These are phyloP conservation scores for Alloascoidea hylecoeti DNA, from an alignment of 805 yeast species.

Conservation along the genomic window DNA sequence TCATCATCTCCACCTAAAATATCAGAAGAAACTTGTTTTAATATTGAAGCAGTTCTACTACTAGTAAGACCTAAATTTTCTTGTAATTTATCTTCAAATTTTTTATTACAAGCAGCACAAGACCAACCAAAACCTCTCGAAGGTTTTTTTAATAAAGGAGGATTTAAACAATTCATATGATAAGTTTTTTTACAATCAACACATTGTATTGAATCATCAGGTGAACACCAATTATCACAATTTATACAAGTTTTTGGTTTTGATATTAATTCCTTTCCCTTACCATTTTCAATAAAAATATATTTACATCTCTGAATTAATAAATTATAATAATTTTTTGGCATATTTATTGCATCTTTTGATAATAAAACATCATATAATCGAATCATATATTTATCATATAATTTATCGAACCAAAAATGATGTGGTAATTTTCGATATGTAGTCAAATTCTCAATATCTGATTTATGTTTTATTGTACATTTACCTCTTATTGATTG, in stretches of 20 bases:
- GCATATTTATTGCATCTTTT: slow-evolving; percentile 35
- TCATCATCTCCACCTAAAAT: background rate
- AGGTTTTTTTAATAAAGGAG: slow-evolving; percentile 70
- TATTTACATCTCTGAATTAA: slow-evolving; percentile 55
- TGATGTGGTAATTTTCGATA: slow-evolving; percentile 47
- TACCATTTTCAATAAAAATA: slow-evolving; percentile 60
- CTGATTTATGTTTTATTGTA: slow-evolving; percentile 52
- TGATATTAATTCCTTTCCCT: slow-evolving; percentile 45
- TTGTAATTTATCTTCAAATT: slow-evolving; percentile 9
- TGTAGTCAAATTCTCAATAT: slow-evolving; percentile 41
- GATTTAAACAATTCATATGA: slow-evolving; percentile 78
- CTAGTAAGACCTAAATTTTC: slow-evolving; percentile 12
- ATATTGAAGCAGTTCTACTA: slow-evolving; percentile 7
- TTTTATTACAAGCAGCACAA: slow-evolving; percentile 57
- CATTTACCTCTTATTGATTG: slow-evolving; percentile 64
- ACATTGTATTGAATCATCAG: slow-evolving; percentile 63
- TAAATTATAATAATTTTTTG: slow-evolving; percentile 43
- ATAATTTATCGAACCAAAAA: slow-evolving; percentile 77
- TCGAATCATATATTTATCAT: slow-evolving; percentile 73
- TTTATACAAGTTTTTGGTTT: slow-evolving; percentile 58
- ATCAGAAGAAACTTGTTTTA: background rate
- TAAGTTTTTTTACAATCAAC: slow-evolving; percentile 58
- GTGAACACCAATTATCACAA: slow-evolving; percentile 78
- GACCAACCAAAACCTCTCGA: slow-evolving; percentile 85
- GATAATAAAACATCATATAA: slow-evolving; percentile 73